Base-by-base conservation (phyloP, 495 filamentous ascomycete species). In the Neohortaea acidophila region DNA sequence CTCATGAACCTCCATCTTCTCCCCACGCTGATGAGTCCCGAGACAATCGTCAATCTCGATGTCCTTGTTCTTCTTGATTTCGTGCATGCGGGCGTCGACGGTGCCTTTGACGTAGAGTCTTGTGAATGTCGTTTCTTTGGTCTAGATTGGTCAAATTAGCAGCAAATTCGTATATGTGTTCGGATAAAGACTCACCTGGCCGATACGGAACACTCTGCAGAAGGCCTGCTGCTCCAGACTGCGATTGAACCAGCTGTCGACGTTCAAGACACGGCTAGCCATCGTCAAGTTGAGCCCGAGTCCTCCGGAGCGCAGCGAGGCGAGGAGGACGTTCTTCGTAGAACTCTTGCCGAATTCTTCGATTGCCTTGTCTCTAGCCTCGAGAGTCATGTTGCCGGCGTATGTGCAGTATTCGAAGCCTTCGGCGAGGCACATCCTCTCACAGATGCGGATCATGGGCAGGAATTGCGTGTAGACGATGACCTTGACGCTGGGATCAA, bases 131-230 rank as follows among this genome's bases (percentile, higher is more conserved):
- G 77, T 73, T 12, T 66, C 50, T 2, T 67, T 60, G n/a, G n/a
- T n/a, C n/a, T n/a, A n/a, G n/a, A n/a, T n/a, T n/a, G n/a, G n/a
- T n/a, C n/a, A n/a, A n/a, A n/a, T n/a, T n/a, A n/a, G n/a, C n/a
- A n/a, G n/a, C n/a, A n/a, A n/a, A n/a, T n/a, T n/a, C n/a, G n/a
- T n/a, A n/a, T n/a, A n/a, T n/a, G n/a, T n/a, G n/a, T n/a, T n/a
- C n/a, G n/a, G n/a, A n/a, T n/a, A n/a, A n/a, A n/a, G n/a, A n/a
- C n/a, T n/a, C 1, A 42, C 36, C 36, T 84, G 77, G 0, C 77
- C 77, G 14, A 77, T 76, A 3, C 77, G 65, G 38, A 66, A 69
- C 5, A 80, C 59, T 0, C 77, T 68, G 21, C 66, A 72, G 46
- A 77, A 77, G 0, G 77, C 77, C 57, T 75, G 63, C 29, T 58